Percentiles rank a stretch among this genome's conserved stretches.
phyloP scores from a whole-genome alignment of 208 protist species.

The Wallacemonas sp. region DNA sequence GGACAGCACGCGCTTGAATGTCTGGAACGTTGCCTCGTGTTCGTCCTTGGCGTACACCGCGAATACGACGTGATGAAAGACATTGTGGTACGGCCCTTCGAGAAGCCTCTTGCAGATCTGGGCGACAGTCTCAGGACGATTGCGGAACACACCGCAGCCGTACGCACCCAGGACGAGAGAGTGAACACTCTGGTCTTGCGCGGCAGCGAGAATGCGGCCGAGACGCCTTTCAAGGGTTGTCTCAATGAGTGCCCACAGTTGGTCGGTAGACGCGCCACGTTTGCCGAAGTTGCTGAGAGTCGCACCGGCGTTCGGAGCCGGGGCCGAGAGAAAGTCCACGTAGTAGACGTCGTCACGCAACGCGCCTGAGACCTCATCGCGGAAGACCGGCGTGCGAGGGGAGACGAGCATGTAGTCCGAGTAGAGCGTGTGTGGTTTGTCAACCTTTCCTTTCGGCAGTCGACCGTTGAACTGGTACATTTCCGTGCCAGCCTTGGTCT shows the following conservation, averaged over 20 bases:
- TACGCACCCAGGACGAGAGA: slow-evolving; percentile 22
- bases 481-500: slow-evolving; percentile 4
- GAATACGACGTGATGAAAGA: slow-evolving; percentile 18
- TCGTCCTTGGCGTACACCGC: slow-evolving; percentile 14
- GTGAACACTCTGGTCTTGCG: background rate
- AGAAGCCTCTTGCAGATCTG: background rate
- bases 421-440: slow-evolving; percentile 21
- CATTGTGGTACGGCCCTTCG: slow-evolving; percentile 8
- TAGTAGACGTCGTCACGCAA: slow-evolving; percentile 17
- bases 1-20: background rate
- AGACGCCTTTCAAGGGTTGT: slow-evolving; percentile 5
- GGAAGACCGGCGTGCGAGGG: slow-evolving; percentile 18
- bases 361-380: slow-evolving; percentile 17
- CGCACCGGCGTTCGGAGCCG: slow-evolving; percentile 24
- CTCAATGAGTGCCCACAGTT: slow-evolving; percentile 11
- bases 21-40: slow-evolving; percentile 2
- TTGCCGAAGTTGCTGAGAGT: slow-evolving; percentile 10
- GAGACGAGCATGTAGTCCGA: slow-evolving; percentile 18
- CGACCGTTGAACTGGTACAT: slow-evolving; percentile 20
- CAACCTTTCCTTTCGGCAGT: background rate
- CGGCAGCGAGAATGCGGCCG: slow-evolving; percentile 11
- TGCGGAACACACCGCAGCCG: slow-evolving; percentile 27
- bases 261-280: background rate
- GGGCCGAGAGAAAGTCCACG: slow-evolving; percentile 19
- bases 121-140: slow-evolving; percentile 1